Percentiles rank a stretch among this genome's conserved stretches.
Conservation (phyloP, 2,329 filamentous ascomycete species). For the Daldinia sp. region DNA sequence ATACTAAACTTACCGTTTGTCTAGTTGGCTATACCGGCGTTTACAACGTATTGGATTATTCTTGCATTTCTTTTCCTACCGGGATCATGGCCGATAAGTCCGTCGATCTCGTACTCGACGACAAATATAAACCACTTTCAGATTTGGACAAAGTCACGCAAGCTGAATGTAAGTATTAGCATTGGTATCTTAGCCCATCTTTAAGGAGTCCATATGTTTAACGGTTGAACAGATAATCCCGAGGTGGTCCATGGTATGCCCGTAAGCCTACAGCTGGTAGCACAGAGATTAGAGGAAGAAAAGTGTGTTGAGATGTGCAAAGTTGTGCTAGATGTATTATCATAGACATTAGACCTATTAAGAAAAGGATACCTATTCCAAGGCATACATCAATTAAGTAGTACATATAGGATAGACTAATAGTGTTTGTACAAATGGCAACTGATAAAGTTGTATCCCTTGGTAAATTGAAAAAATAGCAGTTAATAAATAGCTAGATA, state of each 20-base stretch:
- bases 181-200: background rate
- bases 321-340: slow-evolving; percentile 44
- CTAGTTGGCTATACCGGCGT: slow-evolving; percentile 64
- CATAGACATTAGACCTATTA: slow-evolving; percentile 32
- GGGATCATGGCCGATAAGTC: slow-evolving; percentile 57
- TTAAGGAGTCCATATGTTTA: background rate
- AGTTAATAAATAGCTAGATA: slow-evolving; percentile 6
- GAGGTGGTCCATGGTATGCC: slow-evolving; percentile 57
- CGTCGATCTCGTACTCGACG: slow-evolving; percentile 52
- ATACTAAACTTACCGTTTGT: background rate
- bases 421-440: background rate
- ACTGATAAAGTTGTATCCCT: slow-evolving; percentile 1
- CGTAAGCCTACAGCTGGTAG: slow-evolving; percentile 60
- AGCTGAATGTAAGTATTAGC: slow-evolving; percentile 57
- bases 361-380: background rate
- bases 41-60: slow-evolving; percentile 63
- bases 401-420: slow-evolving; percentile 6
- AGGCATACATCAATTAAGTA: background rate
- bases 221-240: slow-evolving; percentile 53
- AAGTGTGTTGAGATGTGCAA: slow-evolving; percentile 52
- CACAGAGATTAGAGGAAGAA: slow-evolving; percentile 51
- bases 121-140: slow-evolving; percentile 53
- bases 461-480: slow-evolving; percentile 9
- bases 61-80: slow-evolving; percentile 61
- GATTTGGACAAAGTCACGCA: slow-evolving; percentile 55